Conservation (phyloP, 116 monocot species). For the Phalaenopsis hybrid region DNA sequence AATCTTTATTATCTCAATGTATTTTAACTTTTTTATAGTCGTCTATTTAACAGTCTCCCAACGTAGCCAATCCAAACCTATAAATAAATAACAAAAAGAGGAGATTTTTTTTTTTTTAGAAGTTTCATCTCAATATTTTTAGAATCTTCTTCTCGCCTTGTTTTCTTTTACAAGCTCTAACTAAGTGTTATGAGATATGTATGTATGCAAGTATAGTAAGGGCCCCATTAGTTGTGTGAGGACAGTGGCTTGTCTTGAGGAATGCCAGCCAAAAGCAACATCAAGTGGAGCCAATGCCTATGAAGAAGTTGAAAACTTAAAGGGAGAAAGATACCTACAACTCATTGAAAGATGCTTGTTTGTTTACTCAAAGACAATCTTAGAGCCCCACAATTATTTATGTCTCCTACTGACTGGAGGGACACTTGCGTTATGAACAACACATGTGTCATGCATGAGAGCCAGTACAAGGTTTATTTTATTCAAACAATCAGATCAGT, state of each 20-base stretch:
- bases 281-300: conserved; percentile 1
- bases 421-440: background rate
- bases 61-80: no score
- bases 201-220: background rate
- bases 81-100: no score
- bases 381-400: background rate
- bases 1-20: no score
- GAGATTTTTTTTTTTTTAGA: no score
- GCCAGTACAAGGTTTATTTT: no score
- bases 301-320: background rate
- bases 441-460: no score
- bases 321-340: background rate
- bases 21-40: no score
- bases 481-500: no score
- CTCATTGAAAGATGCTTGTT: conserved; percentile 2
- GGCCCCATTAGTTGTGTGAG: background rate
- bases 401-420: background rate
- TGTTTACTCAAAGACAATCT: conserved; percentile 1
- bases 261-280: conserved; percentile 3
- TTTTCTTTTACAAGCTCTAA: no score
- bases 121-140: no score
- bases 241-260: background rate
- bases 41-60: no score
- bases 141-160: no score
- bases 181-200: background rate